phyloP scores from a whole-genome alignment of 2,329 filamentous ascomycete genomes.

The Exophiala bonariae region DNA sequence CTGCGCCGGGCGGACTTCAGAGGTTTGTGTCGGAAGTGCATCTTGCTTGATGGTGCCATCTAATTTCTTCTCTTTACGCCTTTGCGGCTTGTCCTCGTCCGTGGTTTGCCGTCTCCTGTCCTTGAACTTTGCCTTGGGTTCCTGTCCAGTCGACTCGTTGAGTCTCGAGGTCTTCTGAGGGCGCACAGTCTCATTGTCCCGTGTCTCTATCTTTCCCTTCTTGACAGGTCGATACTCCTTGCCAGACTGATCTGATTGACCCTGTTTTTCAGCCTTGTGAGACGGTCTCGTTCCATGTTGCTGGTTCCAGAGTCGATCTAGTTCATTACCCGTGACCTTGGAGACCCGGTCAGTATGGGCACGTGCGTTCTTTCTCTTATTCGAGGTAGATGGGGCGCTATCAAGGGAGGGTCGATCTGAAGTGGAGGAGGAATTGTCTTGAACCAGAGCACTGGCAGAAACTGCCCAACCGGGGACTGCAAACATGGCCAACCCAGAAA shows the following conservation, averaged over 20 bases:
- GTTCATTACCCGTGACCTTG: constrained; percentile 66
- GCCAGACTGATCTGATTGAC: too few species aligned
- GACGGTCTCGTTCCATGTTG: constrained; percentile 41
- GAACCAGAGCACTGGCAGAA: constrained; percentile 40
- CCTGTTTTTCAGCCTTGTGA: constrained; percentile 1
- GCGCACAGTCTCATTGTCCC: too few species aligned
- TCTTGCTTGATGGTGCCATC: too few species aligned
- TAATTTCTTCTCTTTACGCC: neutral
- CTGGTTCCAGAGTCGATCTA: constrained; percentile 75
- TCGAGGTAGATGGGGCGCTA: constrained; percentile 32
- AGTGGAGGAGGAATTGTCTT: constrained; percentile 35
- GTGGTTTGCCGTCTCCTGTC: too few species aligned
- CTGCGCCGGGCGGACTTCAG: too few species aligned
- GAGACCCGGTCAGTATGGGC: constrained; percentile 7
- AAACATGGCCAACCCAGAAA: constrained; percentile 62
- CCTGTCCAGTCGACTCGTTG: too few species aligned
- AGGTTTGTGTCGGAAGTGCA: too few species aligned
- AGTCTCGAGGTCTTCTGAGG: too few species aligned
- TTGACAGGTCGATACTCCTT: too few species aligned
- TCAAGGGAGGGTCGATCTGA: constrained; percentile 2
- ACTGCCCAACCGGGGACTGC: constrained; percentile 91
- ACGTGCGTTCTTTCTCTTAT: constrained; percentile 51
- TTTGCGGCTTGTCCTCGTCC: too few species aligned
- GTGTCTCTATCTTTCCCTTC: too few species aligned
- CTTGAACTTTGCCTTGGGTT: too few species aligned